These are phyloP conservation scores for Singerocomus inundabilis DNA, from an alignment of 1,284 basidiomycete species.

Conservation along the genomic window DNA sequence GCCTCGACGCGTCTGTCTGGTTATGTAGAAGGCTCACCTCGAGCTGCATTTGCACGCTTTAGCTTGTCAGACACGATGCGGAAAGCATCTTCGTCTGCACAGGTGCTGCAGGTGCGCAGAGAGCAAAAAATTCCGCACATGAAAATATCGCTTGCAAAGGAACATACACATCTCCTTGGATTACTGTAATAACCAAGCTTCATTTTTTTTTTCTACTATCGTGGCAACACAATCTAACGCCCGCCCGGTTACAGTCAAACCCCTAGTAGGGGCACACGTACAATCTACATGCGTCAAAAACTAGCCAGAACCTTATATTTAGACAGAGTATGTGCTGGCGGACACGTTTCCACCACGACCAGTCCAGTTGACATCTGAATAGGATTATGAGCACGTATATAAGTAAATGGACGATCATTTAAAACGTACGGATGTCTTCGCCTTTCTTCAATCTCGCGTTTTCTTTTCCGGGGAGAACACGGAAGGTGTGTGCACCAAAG, in stretches of 20 bases:
- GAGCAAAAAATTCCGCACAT: slow-evolving; percentile 59
- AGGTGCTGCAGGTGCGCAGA: slow-evolving; percentile 22
- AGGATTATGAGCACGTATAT: slow-evolving; percentile 6
- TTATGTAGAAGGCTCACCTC: slow-evolving; percentile 41
- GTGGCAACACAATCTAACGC: slow-evolving; percentile 15
- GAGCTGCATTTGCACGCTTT: slow-evolving; percentile 43
- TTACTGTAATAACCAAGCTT: background rate
- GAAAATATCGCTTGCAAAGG: background rate
- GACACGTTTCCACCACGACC: slow-evolving; percentile 94
- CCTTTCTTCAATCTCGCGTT: slow-evolving; percentile 77
- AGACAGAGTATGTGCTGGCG: slow-evolving; percentile 89
- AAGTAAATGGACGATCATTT: slow-evolving; percentile 5
- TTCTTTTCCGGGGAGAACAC: slow-evolving; percentile 86
- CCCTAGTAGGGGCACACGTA: background rate
- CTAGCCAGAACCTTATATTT: slow-evolving; percentile 32
- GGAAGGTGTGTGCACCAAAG: slow-evolving; percentile 95
- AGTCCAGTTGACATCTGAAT: slow-evolving; percentile 84
- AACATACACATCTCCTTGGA: too few species aligned
- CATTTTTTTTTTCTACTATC: slow-evolving; percentile 14
- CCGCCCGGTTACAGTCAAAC: slow-evolving; percentile 12
- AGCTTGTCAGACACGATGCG: slow-evolving; percentile 36
- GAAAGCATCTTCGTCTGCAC: slow-evolving; percentile 22
- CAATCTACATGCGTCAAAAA: slow-evolving; percentile 19
- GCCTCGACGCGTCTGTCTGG: background rate
- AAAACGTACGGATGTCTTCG: slow-evolving; percentile 82